Evolutionary conservation across 2,329 filamentous ascomycete genomes (phyloP).

Genomic region (Claviceps sorghi): DNA sequence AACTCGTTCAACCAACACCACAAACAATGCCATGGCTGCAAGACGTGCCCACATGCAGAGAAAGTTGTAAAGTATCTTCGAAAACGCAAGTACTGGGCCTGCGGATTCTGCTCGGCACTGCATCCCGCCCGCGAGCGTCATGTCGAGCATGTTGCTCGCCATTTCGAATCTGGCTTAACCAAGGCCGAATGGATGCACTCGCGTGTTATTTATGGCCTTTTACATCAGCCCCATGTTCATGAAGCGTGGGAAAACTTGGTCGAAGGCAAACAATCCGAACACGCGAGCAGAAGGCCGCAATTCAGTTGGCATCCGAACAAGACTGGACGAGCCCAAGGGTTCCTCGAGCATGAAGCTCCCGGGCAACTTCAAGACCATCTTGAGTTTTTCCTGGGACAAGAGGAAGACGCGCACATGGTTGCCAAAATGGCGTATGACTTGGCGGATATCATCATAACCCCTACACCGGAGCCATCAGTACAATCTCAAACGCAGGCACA

Average conservation of each 20-base stretch:
- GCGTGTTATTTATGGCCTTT: constrained; percentile 49
- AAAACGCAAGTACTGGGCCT: constrained; percentile 54
- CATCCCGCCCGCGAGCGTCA: constrained; percentile 50
- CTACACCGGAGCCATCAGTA: constrained; percentile 15
- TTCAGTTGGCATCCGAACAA: constrained; percentile 46
- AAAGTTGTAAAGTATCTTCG: constrained; percentile 47
- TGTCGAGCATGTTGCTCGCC: constrained; percentile 53
- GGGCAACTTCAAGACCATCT: constrained; percentile 50
- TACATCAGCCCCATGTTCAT: constrained; percentile 50
- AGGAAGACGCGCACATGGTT: constrained; percentile 40
- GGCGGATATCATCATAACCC: constrained; percentile 31
- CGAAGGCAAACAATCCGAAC: constrained; percentile 38
- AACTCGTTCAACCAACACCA: constrained; percentile 57
- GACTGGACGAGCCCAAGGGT: constrained; percentile 41
- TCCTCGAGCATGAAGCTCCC: constrained; percentile 46
- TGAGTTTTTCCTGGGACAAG: constrained; percentile 47
- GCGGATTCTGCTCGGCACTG: constrained; percentile 51
- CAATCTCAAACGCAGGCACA: background rate
- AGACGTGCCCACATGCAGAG: constrained; percentile 50
- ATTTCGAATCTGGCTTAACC: constrained; percentile 49
- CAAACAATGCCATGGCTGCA: constrained; percentile 49
- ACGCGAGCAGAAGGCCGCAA: constrained; percentile 39
- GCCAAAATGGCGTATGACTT: constrained; percentile 44
- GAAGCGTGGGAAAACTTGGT: constrained; percentile 47
- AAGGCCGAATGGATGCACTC: constrained; percentile 56